Percentiles rank a stretch among this genome's conserved stretches.
Conservation (phyloP, 371 early-diverging fungal species). For the Phascolomyces articulosus region DNA sequence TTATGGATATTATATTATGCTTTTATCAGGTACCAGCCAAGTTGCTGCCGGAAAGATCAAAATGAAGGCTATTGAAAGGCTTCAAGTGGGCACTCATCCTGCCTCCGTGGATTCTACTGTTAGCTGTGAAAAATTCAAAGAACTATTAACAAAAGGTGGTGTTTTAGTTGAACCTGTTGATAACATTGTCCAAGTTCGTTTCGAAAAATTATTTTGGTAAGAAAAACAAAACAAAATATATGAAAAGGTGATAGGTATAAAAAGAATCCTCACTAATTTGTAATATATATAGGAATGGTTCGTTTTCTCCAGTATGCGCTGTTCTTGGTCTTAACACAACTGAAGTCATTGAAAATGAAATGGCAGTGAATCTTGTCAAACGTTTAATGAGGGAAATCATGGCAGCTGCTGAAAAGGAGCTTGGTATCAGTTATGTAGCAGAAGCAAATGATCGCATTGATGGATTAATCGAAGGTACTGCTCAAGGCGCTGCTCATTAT, state of each 20-base stretch:
- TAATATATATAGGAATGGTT: constrained; percentile 58
- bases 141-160: constrained; percentile 48
- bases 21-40: constrained; percentile 34
- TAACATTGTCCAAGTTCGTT: constrained; percentile 71
- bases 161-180: constrained; percentile 48
- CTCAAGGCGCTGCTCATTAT: constrained; percentile 48
- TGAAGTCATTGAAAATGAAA: constrained; percentile 57
- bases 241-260: no score
- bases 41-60: constrained; percentile 63
- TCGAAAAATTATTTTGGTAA: constrained; percentile 81
- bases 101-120: constrained; percentile 25
- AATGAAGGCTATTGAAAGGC: constrained; percentile 33
- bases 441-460: constrained; percentile 43
- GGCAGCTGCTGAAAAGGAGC: constrained; percentile 41
- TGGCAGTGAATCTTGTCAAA: constrained; percentile 48
- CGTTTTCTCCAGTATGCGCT: constrained; percentile 76
- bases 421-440: constrained; percentile 45
- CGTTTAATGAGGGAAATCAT: constrained; percentile 69
- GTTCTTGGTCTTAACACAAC: constrained; percentile 66
- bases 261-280: not conserved
- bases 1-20: not conserved
- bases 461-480: constrained; percentile 43
- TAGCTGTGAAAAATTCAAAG: constrained; percentile 31
- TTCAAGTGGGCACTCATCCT: constrained; percentile 27
- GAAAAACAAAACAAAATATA: not conserved